Evolutionary conservation across 2,329 filamentous ascomycete species (phyloP).

Genomic region (Aphanoascus verrucosus): DNA sequence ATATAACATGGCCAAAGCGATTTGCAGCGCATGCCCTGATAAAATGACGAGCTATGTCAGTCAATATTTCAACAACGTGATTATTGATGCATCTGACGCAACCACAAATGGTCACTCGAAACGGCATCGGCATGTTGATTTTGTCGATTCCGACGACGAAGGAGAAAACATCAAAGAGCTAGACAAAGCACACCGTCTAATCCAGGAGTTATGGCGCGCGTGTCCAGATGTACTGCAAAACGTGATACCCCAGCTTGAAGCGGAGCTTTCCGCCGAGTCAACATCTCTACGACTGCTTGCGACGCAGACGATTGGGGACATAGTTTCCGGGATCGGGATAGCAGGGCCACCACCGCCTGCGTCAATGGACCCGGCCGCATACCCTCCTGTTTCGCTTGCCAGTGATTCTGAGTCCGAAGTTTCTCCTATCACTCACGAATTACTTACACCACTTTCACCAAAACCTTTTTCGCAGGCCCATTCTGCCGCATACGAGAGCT

Average conservation of each 20-base stretch:
- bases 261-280: conserved; percentile 83
- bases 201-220: conserved; percentile 88
- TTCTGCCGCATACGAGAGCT: conserved; percentile 66
- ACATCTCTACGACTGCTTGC: conserved; percentile 75
- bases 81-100: conserved; percentile 69
- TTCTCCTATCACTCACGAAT: conserved; percentile 47
- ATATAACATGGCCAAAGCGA: conserved; percentile 91
- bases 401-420: conserved; percentile 36
- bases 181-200: conserved; percentile 75
- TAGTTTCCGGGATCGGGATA: conserved; percentile 85
- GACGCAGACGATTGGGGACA: conserved; percentile 88
- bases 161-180: conserved; percentile 81
- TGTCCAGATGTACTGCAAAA: conserved; percentile 81
- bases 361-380: conserved; percentile 66
- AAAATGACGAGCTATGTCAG: conserved; percentile 93
- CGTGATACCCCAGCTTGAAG: conserved; percentile 86
- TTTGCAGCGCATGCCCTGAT: conserved; percentile 79
- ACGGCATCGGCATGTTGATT: conserved; percentile 38
- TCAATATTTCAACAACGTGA: conserved; percentile 94
- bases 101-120: conserved; percentile 43
- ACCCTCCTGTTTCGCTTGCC: conserved; percentile 51
- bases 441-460: conserved; percentile 74
- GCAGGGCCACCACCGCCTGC: conserved; percentile 69
- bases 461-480: conserved; percentile 84
- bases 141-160: conserved; percentile 55